phyloP scores from a whole-genome alignment of 768 basidiomycete genomes.

The Kwoniella sp. region DNA sequence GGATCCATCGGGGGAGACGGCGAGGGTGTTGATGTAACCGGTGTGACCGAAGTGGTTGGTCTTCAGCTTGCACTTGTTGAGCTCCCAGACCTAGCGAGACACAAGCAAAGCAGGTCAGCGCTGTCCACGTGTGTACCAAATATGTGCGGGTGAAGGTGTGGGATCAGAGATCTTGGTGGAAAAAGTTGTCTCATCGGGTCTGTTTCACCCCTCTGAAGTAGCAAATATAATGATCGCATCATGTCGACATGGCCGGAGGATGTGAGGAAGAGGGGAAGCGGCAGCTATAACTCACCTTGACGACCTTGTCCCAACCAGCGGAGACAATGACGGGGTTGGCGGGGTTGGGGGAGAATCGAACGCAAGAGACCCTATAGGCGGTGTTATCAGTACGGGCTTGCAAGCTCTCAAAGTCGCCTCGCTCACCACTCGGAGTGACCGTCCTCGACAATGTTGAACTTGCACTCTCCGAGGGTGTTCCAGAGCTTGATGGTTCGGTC shows the following conservation, averaged over 20 bases:
- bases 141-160: constrained; percentile 8
- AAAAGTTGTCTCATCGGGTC: constrained; percentile 69
- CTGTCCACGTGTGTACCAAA: background rate
- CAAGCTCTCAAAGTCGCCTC: background rate
- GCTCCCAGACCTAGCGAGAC: constrained; percentile 84
- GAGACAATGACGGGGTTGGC: constrained; percentile 98
- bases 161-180: constrained; percentile 78
- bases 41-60: constrained; percentile 99
- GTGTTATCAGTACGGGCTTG: background rate
- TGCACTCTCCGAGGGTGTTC: constrained; percentile 99
- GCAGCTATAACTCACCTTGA: constrained; percentile 67
- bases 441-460: constrained; percentile 98
- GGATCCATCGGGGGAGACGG: constrained; percentile 97
- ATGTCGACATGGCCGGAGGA: constrained; percentile 31
- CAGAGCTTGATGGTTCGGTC: constrained; percentile 98
- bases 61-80: constrained; percentile 99
- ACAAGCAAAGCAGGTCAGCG: background rate
- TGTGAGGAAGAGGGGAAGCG: constrained; percentile 10
- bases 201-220: constrained; percentile 70
- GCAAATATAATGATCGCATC: constrained; percentile 70
- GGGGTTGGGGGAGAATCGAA: constrained; percentile 97
- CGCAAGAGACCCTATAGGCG: constrained; percentile 82
- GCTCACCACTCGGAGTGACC: constrained; percentile 87
- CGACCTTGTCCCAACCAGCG: constrained; percentile 99
- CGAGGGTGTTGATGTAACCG: constrained; percentile 97